Evolutionary conservation across 306 rosid species (phyloP), one percentile per base, ranked within the genome.

Genomic region (Sechiopsis laciniata): DNA sequence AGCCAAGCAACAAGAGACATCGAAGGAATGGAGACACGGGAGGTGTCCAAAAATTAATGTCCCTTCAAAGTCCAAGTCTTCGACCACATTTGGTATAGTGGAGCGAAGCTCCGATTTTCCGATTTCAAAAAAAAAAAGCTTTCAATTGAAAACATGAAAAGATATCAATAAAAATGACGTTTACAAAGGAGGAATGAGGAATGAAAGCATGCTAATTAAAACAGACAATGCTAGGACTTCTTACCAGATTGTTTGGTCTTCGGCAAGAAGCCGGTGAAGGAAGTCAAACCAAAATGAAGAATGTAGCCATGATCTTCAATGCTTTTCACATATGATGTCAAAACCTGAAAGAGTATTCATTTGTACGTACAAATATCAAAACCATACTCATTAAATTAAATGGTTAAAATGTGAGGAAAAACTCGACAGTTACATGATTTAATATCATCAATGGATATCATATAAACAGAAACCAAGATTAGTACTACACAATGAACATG

Each of bases 271-370:
- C 97, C 99, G 54, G 66, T 82, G 80, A 94, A 94, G 64, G 90
- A 89, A 74, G 95, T 51, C 75, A 83, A 68, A 66, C 99, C 99
- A 89, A 89, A 94, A 86, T 91, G 90, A 86, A 94, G 99, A 84
- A 91, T 89, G 83, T 83, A 94, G 62, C 99, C 99, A 83, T 94
- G 97, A 73, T 94, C 99, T 84, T 94, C 96, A 60, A 91, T 80
- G 81, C 99, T 94, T 82, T 89, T 94, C 62, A 94, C 88, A 74
- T 91, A 94, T 71, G 97, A 90, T 65, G 86, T 68, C 68, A 91
- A 83, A 73, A 94, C 92, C 97, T 94, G 90, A 62, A 85, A 74
- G 70, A 42, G 75, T 15, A 16, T 59, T 72, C 37, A 69, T 67
- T 48, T 13, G 13, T 68, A 52, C 17, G 10, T 68, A 68, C 57